Evolutionary conservation across 2,329 filamentous ascomycete genomes (phyloP), one percentile per base, ranked within the genome.

Genomic region (Rhinocladiella mackenziei): DNA sequence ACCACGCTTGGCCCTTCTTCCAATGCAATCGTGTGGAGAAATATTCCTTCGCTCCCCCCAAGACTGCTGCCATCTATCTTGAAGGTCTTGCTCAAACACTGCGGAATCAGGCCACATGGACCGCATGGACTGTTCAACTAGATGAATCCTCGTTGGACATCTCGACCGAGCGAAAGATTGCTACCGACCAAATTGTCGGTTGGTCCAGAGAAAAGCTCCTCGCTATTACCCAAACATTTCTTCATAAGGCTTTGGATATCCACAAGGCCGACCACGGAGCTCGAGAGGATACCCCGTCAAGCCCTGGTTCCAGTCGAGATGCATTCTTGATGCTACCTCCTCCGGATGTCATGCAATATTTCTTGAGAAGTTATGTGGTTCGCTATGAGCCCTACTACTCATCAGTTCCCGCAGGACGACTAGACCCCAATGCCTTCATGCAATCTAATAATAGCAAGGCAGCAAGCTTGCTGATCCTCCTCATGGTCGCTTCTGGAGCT

Each of bases 401-500:
- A 1, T 68, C 84, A 43, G 75, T 81, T 3, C 70, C 75, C 1
- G 71, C 75, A 2, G 78, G 79, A 3, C 70, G 73, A 11, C 67
- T 85, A 15, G 81, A 86, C 54, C 74, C 80, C 5, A 85, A 85
- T 52, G 77, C 81, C 59, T 72, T 85, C 63, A 74, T 86, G 59
- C 71, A 77, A 43, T 71, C 66, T 39, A 70, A 69, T 53, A 80
- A 81, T 56, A 81, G 81, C 56, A 77, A 80, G 53, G 77, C 80
- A 1, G 79, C 81, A 0, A 83, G 78, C 26, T 63, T 86, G 20
- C 67, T 86, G 9, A 74, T 86, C 1, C 67, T 86, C 15, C 74
- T 86, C 60, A 85, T 86, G 81, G 82, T 86, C 43, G 81, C 82
- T 1, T 80, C 84, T 56, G 83, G 82, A 11, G 81, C 82, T 7